These are phyloP conservation scores for Saccharomycopsis malanga DNA, from an alignment of 805 yeast species.

Conservation along the genomic window DNA sequence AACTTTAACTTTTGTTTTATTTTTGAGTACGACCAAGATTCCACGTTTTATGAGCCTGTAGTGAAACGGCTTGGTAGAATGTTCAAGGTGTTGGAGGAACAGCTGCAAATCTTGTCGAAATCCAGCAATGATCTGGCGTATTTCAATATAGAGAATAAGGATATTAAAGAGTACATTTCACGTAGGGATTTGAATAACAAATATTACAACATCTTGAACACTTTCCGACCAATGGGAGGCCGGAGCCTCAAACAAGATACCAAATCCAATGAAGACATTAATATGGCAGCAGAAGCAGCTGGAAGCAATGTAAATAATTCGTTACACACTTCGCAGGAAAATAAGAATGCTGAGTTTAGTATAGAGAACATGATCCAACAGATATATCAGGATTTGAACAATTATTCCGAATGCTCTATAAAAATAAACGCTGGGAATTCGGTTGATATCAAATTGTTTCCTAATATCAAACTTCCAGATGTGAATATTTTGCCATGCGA, in stretches of 20 bases:
- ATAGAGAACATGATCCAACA: slow-evolving; percentile 80
- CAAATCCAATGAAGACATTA: neutral
- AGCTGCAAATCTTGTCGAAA: slow-evolving; percentile 63
- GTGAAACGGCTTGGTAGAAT: slow-evolving; percentile 77
- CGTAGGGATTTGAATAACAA: slow-evolving; percentile 11
- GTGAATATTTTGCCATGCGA: slow-evolving; percentile 70
- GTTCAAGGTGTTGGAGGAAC: slow-evolving; percentile 89
- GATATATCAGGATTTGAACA: slow-evolving; percentile 88
- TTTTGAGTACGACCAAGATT: slow-evolving; percentile 72
- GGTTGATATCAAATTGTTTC: slow-evolving; percentile 90
- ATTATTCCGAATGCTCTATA: slow-evolving; percentile 91
- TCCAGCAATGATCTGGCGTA: slow-evolving; percentile 24
- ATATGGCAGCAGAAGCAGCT: neutral
- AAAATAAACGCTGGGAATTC: slow-evolving; percentile 87
- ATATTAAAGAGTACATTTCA: slow-evolving; percentile 11
- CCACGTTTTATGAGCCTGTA: slow-evolving; percentile 81
- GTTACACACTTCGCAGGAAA: neutral
- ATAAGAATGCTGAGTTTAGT: slow-evolving; percentile 31
- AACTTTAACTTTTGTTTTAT: slow-evolving; percentile 91
- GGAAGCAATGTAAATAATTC: neutral
- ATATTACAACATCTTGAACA: slow-evolving; percentile 13
- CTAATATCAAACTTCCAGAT: slow-evolving; percentile 76
- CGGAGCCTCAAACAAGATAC: too few species aligned
- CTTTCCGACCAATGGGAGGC: slow-evolving; percentile 7
- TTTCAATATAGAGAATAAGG: slow-evolving; percentile 11